A percentile compares a stretch with the other conserved stretches of the same genome.
These are phyloP conservation scores for Phyllosticta citriasiana DNA, from an alignment of 2,329 filamentous ascomycete species.

Conservation along the genomic window DNA sequence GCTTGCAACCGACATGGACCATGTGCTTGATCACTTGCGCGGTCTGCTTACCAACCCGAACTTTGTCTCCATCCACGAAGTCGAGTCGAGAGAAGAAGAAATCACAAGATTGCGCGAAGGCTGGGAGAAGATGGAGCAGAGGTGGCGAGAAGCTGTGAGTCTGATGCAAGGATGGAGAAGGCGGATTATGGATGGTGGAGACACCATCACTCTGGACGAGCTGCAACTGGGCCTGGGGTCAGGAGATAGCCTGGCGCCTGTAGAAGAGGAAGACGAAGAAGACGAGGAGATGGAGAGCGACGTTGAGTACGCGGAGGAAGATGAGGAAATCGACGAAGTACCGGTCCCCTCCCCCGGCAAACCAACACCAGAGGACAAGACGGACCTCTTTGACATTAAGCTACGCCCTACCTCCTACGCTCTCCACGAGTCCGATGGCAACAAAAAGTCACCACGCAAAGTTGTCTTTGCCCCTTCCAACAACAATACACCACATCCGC, in stretches of 20 bases:
- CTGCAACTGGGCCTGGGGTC: slow-evolving; percentile 53
- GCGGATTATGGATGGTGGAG: slow-evolving; percentile 61
- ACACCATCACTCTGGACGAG: slow-evolving; percentile 53
- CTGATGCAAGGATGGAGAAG: slow-evolving; percentile 91
- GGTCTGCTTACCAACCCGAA: slow-evolving; percentile 87
- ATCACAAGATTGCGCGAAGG: slow-evolving; percentile 73
- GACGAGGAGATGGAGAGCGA: slow-evolving; percentile 19
- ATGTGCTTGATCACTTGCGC: slow-evolving; percentile 69
- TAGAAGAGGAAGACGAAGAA: slow-evolving; percentile 21
- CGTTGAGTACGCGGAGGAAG: slow-evolving; percentile 15
- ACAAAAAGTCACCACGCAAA: slow-evolving; percentile 26
- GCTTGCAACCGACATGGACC: slow-evolving; percentile 63
- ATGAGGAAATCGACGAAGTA: slow-evolving; percentile 10
- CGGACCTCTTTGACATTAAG: slow-evolving; percentile 26
- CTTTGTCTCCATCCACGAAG: slow-evolving; percentile 91
- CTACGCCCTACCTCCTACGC: slow-evolving; percentile 21
- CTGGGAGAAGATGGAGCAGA: slow-evolving; percentile 86
- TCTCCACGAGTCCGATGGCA: slow-evolving; percentile 26
- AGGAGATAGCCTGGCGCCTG: slow-evolving; percentile 36
- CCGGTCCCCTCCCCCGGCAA: slow-evolving; percentile 19
- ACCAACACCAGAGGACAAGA: slow-evolving; percentile 12
- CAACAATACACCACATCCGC: slow-evolving; percentile 17
- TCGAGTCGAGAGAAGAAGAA: slow-evolving; percentile 84
- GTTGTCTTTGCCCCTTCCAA: slow-evolving; percentile 26
- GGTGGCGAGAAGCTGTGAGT: slow-evolving; percentile 80